Evolutionary conservation across 176 grass and related monocot species (phyloP).

Genomic region (Raddia guianensis): DNA sequence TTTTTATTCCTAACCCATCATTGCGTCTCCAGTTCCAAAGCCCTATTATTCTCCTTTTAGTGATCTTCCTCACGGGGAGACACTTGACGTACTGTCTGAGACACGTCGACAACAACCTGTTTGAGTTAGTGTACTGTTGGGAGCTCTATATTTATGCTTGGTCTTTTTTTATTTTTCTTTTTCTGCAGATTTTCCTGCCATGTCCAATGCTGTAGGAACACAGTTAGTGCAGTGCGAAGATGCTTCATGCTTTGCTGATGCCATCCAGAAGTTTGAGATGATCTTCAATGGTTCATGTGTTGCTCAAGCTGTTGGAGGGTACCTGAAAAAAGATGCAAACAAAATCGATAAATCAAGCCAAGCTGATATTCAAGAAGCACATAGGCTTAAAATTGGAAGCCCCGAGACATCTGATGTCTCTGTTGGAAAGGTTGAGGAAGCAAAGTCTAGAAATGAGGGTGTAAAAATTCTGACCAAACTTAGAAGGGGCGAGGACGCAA

Average conservation of each 20-base stretch:
- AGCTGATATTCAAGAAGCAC: conserved; percentile 39
- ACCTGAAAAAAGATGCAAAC: conserved; percentile 57
- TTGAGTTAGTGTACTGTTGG: no score
- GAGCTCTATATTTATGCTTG: background rate
- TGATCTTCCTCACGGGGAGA: no score
- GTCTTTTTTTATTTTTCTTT: conserved; percentile 19
- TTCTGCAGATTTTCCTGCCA: conserved; percentile 65
- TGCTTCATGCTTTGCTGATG: conserved; percentile 60
- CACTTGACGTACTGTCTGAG: no score
- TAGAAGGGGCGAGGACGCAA: conserved; percentile 58
- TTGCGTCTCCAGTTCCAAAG: no score
- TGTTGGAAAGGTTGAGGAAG: conserved; percentile 46
- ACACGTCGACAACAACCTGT: no score
- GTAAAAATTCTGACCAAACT: conserved; percentile 54
- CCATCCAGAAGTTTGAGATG: conserved; percentile 63
- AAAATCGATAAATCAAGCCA: conserved; percentile 48
- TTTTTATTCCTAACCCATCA: no score
- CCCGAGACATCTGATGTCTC: conserved; percentile 39
- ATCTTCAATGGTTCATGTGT: conserved; percentile 49
- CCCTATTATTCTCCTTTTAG: no score
- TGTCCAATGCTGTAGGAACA: conserved; percentile 44
- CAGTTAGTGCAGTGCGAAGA: conserved; percentile 69
- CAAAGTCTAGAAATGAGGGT: conserved; percentile 43
- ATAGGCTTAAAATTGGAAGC: conserved; percentile 43
- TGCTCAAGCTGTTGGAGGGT: conserved; percentile 60